These are phyloP conservation scores for Boletus rufocinnamomeus DNA, from an alignment of 768 basidiomycete genomes.

Conservation along the genomic window DNA sequence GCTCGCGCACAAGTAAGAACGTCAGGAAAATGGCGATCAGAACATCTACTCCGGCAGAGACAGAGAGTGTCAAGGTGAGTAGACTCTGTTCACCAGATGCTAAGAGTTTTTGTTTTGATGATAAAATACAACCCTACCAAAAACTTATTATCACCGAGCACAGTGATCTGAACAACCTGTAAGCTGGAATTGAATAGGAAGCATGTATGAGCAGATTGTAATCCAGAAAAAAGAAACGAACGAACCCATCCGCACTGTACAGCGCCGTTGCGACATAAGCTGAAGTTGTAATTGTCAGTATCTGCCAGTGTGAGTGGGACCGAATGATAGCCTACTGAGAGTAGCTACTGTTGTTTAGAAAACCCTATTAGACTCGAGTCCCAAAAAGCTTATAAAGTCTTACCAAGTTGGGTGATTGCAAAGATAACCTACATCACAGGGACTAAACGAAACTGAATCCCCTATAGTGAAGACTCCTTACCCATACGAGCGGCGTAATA, in stretches of 20 bases:
- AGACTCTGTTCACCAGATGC: neutral
- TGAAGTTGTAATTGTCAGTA: neutral
- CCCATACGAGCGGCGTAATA: conserved; percentile 11
- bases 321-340: neutral
- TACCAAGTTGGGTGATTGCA: conserved; percentile 13
- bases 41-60: conserved; percentile 9
- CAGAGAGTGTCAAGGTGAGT: neutral
- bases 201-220: neutral
- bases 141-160: neutral
- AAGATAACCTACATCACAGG: neutral
- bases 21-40: conserved; percentile 7
- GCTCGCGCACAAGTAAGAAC: conserved; percentile 7
- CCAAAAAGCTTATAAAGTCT: neutral
- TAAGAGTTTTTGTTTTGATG: neutral
- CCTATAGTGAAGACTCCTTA: neutral
- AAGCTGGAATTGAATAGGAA: neutral
- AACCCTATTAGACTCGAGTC: neutral
- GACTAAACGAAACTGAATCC: neutral
- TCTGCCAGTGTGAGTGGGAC: neutral
- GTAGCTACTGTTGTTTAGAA: neutral
- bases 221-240: neutral
- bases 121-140: neutral
- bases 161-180: neutral
- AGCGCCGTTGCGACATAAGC: neutral
- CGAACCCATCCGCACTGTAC: conserved; percentile 3